Base-by-base conservation (phyloP, 805 yeast species). In the Metschnikowia reukaufii region DNA sequence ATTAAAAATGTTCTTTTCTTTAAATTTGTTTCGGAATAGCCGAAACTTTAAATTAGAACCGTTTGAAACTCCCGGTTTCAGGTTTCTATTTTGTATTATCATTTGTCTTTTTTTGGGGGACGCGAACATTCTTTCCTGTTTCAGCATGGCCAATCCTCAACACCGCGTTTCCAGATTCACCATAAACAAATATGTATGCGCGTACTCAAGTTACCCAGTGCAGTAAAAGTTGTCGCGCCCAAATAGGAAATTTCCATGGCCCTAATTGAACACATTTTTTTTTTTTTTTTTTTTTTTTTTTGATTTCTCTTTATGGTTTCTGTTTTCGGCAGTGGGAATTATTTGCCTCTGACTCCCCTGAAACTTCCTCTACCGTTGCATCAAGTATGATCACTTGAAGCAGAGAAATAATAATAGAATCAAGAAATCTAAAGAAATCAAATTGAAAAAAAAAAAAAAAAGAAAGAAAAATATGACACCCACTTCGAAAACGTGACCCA, bases 131-230 rank as follows among this genome's bases (percentile, higher is more conserved):
- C 42, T 25, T 25, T n/a, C 34, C 30, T 29, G 34, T 25, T 25
- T 25, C 29, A 25, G 34, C 34, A 31, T 31, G 17, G 4, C 15
- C 17, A 31, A 16, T 25, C 8, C 25, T 5, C 8, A 25, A 25
- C 29, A 25, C 12, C 29, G 29, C 29, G 29, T 25, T 25, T 37
- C 31, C 40, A 37, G 40, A 15, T 21, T 16, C n/a, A 15, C 32
- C 32, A 29, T 37, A 23, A 37, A 32, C 32, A 33, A 39, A 18
- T 10, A n/a, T 9, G n/a, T 8, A 33, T 41, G 44, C 39, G 44
- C 44, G 39, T 27, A 27, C 39, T 41, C 44, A 34, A 15, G 25
- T 25, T 41, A 17, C 44, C 44, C 7, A 27, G 27, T 41, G 18
- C 17, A 18, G 44, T 18, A 23, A 34, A 21, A 25, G 18, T 29